phyloP scores from a whole-genome alignment of 2,329 filamentous ascomycete species.

The Aspergillus sp. region DNA sequence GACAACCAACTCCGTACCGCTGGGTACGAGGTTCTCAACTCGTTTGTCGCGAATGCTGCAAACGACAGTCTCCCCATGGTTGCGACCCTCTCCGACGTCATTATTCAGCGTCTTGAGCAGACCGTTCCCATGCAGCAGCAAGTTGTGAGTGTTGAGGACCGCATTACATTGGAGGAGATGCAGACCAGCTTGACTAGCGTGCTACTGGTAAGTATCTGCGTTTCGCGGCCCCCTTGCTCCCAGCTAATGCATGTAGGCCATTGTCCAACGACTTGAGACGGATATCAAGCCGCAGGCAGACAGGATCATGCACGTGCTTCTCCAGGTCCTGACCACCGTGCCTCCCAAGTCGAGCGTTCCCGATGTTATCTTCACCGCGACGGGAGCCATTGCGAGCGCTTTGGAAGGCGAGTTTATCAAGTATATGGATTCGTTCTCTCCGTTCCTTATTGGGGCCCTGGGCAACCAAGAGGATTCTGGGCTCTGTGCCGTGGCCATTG shows the following conservation, averaged over 20 bases:
- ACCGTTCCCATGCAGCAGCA: constrained; percentile 83
- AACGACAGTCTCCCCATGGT: constrained; percentile 74
- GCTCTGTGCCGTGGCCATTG: constrained; percentile 94
- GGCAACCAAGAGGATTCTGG: constrained; percentile 91
- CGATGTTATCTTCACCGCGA: constrained; percentile 83
- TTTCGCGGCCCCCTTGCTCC: neutral
- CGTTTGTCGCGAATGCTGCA: constrained; percentile 85
- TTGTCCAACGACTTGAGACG: constrained; percentile 81
- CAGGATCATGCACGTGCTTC: constrained; percentile 81
- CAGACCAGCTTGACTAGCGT: constrained; percentile 92
- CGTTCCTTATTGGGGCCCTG: constrained; percentile 87
- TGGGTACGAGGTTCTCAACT: constrained; percentile 92
- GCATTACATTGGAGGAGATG: constrained; percentile 92
- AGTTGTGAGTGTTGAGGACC: constrained; percentile 94
- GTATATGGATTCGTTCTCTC: constrained; percentile 94
- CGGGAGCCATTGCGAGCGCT: constrained; percentile 83
- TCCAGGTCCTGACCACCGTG: constrained; percentile 69
- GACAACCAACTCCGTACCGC: constrained; percentile 89
- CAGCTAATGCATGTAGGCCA: constrained; percentile 43
- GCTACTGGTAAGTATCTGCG: constrained; percentile 48
- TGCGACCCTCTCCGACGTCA: constrained; percentile 73
- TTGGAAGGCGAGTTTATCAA: constrained; percentile 88
- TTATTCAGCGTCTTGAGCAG: constrained; percentile 82
- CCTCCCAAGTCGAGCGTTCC: constrained; percentile 86
- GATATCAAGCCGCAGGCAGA: constrained; percentile 87